Evolutionary conservation across 345 rosid species (phyloP).

Genomic region (Eucalyptus marginata): DNA sequence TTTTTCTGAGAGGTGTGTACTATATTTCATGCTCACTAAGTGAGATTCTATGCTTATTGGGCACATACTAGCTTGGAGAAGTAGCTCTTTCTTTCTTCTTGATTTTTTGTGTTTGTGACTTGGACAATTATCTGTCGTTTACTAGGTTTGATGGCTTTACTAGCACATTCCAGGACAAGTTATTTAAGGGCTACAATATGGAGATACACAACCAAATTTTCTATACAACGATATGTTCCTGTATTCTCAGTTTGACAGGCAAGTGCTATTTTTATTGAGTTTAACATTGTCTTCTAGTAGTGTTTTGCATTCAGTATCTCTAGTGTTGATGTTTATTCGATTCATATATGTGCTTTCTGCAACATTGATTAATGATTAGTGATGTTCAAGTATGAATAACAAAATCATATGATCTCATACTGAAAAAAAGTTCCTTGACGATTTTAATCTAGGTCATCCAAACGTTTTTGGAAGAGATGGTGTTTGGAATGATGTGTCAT

Average conservation of each 20-base stretch:
- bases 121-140: neutral
- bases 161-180: conserved; percentile 95
- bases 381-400: neutral
- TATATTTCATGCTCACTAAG: neutral
- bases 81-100: neutral
- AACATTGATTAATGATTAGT: neutral
- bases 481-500: neutral
- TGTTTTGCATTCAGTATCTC: neutral
- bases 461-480: neutral
- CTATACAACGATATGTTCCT: conserved; percentile 85
- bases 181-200: conserved; percentile 91
- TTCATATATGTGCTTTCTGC: neutral
- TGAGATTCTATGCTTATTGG: neutral
- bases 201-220: conserved; percentile 96
- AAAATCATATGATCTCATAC: neutral
- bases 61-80: neutral
- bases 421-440: neutral
- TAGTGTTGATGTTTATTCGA: neutral
- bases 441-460: neutral
- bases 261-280: neutral
- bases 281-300: neutral
- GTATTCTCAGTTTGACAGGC: conserved; percentile 76
- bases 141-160: conserved; percentile 95
- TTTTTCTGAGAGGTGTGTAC: neutral
- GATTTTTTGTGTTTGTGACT: neutral